Evolutionary conservation across 352 stramenopile species (phyloP), one percentile per base, ranked within the genome.

Genomic region (Phytophthora vignae): DNA sequence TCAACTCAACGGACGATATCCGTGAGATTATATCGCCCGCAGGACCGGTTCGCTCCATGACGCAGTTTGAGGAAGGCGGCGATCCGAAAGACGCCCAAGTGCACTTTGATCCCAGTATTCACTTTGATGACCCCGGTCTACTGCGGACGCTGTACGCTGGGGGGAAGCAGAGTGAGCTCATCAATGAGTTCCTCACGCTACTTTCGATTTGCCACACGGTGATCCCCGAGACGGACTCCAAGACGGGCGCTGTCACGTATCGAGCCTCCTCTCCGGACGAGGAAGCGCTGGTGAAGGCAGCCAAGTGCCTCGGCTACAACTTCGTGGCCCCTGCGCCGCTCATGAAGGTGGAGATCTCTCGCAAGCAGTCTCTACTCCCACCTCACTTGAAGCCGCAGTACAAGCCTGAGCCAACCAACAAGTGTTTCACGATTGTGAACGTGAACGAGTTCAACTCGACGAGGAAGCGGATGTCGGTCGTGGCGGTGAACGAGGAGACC

Each of bases 401-500:
- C 0, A 36, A 76, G 36, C 22, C 1, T 42, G 54, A 50, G 22
- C 55, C 67, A 5, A 69, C 60, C 7, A 73, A 53, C 4, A 69
- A 81, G 42, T 60, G 27, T 31, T 91, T 84, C 60, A 87, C 76
- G 29, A 83, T 94, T n/a, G 64, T 95, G 22, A 91, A 94, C 68
- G 81, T 95, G 25, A 91, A 90, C 61, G 88, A 95, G 76, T 95
- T 95, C 74, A 94, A 90, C 61, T 98, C 92, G 48, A 87, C 97
- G 25, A 82, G 98, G n/a, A 99, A 99, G 76, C 84, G 98, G 55
- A 99, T 99, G 97, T 99, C 95, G 12, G 92, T 99, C 19, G 78
- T 99, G 22, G 85, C 97, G 12, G 73, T 95, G 29, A 85, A 84
- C 38, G 75, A 81, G 1, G 67, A 82, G 4, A 79, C 74, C 9